Evolutionary conservation across 495 filamentous ascomycete genomes (phyloP), one percentile per base, ranked within the genome.

Genomic region (Hypoxylon intermedium): DNA sequence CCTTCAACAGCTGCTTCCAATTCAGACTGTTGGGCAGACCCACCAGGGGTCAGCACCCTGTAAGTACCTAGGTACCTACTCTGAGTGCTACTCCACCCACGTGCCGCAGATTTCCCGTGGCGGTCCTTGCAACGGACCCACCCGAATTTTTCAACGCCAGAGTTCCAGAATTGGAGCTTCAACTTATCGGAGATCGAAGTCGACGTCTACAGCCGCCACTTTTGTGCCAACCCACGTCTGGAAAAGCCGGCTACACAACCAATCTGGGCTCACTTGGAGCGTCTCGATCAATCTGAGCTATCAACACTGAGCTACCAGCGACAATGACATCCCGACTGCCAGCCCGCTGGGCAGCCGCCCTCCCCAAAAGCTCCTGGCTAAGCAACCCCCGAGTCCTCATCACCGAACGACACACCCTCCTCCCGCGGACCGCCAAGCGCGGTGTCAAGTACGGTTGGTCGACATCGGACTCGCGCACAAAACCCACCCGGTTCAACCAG

Each of bases 271-370:
- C n/a, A n/a, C n/a, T n/a, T n/a, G n/a, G n/a, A n/a, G n/a, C n/a
- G n/a, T n/a, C n/a, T n/a, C n/a, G n/a, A n/a, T n/a, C n/a, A n/a
- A n/a, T n/a, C n/a, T n/a, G n/a, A n/a, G 45, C 20, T 3, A 7
- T 30, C 24, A 7, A 11, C 46, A 58, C 38, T 34, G 38, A 52
- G 62, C 68, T 67, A 65, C 66, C 68, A 59, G 68, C 68, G 65
- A 78, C 60, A 67, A 84, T 84, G 81, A 78, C 81, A 67, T 78
- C 81, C 59, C 76, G 77, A 71, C 73, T 82, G 72, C 75, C 80
- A 51, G 72, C 76, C 69, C 75, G 75, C 75, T 79, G 80, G 70
- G 74, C 68, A 47, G 57, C 69, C 59, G 57, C 62, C 53, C 68
- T 67, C 1, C 44, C 60, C 11, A 49, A 43, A 9, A 34, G 18